These are phyloP conservation scores for Aureobasidium sp. DNA, from an alignment of 2,329 filamentous ascomycete genomes.

Conservation along the genomic window DNA sequence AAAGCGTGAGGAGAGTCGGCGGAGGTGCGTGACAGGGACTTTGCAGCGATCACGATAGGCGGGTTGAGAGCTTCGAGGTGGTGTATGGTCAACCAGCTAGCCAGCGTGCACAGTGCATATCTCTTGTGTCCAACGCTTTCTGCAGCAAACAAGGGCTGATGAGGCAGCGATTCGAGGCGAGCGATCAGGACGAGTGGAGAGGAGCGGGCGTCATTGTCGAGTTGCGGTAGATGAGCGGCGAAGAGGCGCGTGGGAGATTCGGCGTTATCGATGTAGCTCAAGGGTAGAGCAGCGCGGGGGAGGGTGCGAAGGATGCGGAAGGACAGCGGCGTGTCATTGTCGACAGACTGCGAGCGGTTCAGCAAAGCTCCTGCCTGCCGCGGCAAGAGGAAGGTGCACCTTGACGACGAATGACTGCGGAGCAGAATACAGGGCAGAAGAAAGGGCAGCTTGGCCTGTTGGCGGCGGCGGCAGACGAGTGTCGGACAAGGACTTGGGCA, in stretches of 20 bases:
- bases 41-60: too few species aligned
- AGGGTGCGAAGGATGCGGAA: slow-evolving; percentile 40
- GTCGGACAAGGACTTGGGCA: not conserved
- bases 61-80: slow-evolving; percentile 44
- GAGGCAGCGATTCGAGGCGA: slow-evolving; percentile 48
- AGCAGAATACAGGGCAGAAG: not conserved
- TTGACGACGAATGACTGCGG: not conserved
- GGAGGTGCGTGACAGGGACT: not conserved
- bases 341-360: not conserved
- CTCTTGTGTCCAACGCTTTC: slow-evolving; percentile 56
- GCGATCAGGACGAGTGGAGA: slow-evolving; percentile 54
- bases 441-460: too few species aligned
- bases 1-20: not conserved
- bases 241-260: slow-evolving; percentile 49
- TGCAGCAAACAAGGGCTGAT: slow-evolving; percentile 52
- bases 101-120: slow-evolving; percentile 64
- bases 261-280: slow-evolving; percentile 56
- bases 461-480: not conserved
- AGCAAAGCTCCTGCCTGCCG: not conserved
- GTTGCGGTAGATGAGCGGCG: slow-evolving; percentile 55
- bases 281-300: slow-evolving; percentile 51
- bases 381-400: not conserved
- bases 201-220: slow-evolving; percentile 52
- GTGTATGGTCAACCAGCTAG: slow-evolving; percentile 56
- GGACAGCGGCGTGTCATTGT: slow-evolving; percentile 19